phyloP scores from a whole-genome alignment of 2,329 filamentous ascomycete genomes.

The Bipolaris victoriae region DNA sequence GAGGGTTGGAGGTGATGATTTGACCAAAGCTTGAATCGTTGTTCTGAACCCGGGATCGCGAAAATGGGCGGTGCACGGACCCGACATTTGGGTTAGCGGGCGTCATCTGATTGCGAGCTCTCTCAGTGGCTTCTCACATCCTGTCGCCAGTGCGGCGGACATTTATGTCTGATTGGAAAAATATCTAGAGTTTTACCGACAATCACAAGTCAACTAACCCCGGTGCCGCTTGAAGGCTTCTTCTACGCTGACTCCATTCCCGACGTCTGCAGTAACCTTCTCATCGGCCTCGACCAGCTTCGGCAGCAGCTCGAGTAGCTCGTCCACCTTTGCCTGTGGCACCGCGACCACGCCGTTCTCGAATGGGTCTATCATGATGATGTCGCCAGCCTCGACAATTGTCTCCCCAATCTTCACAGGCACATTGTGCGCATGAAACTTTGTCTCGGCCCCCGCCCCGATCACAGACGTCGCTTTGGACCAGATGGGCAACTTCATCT shows the following conservation, averaged over 20 bases:
- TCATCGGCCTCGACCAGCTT: slow-evolving; percentile 52
- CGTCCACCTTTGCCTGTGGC: slow-evolving; percentile 64
- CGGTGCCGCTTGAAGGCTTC: slow-evolving; percentile 69
- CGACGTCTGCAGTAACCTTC: slow-evolving; percentile 63
- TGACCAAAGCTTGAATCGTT: slow-evolving; percentile 25
- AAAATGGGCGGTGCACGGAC: slow-evolving; percentile 26
- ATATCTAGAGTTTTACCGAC: too few species aligned
- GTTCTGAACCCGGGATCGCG: slow-evolving; percentile 29
- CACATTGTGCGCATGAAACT: slow-evolving; percentile 60
- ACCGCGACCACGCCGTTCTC: slow-evolving; percentile 72
- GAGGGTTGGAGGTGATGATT: slow-evolving; percentile 24
- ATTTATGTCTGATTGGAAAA: too few species aligned
- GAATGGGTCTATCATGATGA: slow-evolving; percentile 71
- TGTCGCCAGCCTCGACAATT: slow-evolving; percentile 59
- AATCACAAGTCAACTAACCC: slow-evolving; percentile 12
- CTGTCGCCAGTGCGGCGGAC: not conserved
- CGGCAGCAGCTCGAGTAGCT: slow-evolving; percentile 65
- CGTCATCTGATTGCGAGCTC: slow-evolving; percentile 31
- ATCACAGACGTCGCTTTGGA: slow-evolving; percentile 63
- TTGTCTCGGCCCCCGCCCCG: slow-evolving; percentile 62
- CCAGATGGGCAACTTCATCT: slow-evolving; percentile 65
- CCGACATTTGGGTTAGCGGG: slow-evolving; percentile 24
- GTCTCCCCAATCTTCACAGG: slow-evolving; percentile 49
- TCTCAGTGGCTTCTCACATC: slow-evolving; percentile 25
- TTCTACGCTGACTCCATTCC: slow-evolving; percentile 64